phyloP scores from a whole-genome alignment of 2,329 filamentous ascomycete species.

The Fusarium siculi region DNA sequence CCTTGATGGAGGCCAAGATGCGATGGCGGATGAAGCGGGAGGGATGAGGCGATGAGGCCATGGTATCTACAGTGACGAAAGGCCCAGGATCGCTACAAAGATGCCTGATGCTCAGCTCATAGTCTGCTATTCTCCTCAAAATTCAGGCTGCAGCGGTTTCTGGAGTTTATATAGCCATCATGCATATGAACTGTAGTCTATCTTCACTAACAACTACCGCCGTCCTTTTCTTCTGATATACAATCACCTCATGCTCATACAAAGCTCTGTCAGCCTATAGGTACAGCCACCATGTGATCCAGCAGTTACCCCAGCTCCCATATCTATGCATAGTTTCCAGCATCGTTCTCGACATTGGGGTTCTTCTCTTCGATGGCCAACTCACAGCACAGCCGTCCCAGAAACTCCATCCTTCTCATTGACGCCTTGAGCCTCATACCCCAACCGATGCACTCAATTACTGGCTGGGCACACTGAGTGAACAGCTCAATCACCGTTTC shows the following conservation, averaged over 20 bases:
- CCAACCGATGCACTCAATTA: slow-evolving; percentile 36
- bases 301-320: background rate
- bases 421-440: slow-evolving; percentile 39
- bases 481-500: slow-evolving; percentile 42
- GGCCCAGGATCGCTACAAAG: background rate
- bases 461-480: slow-evolving; percentile 38
- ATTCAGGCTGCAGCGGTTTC: background rate
- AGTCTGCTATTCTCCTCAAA: background rate
- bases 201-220: background rate
- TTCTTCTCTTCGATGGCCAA: slow-evolving; percentile 42
- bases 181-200: slow-evolving; percentile 5
- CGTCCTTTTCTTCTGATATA: slow-evolving; percentile 5
- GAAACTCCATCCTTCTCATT: slow-evolving; percentile 40
- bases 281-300: background rate
- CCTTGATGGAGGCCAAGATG: background rate
- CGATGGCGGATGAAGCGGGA: slow-evolving; percentile 17
- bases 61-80: slow-evolving; percentile 18
- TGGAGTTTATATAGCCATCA: background rate
- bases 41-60: background rate
- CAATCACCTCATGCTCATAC: slow-evolving; percentile 10
- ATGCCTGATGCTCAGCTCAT: background rate
- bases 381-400: slow-evolving; percentile 41
- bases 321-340: slow-evolving; percentile 29
- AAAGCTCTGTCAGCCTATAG: slow-evolving; percentile 13
- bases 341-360: slow-evolving; percentile 26